Base-by-base conservation (phyloP, 2,329 filamentous ascomycete species). In the Ilyonectria destructans region DNA sequence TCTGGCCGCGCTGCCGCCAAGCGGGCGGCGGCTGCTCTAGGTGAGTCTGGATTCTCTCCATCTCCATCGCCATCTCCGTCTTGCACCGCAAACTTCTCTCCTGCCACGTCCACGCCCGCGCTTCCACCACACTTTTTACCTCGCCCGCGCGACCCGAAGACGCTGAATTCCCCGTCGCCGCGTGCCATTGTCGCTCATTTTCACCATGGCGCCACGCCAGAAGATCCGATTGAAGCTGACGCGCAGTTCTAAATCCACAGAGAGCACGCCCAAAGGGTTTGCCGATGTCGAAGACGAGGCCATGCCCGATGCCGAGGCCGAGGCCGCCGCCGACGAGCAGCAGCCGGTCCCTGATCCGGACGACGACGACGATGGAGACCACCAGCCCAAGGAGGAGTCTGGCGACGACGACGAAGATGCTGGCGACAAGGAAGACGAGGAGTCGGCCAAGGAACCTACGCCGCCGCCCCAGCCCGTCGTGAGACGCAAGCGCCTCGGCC, bases 401-500 rank as follows among this genome's bases (percentile, higher is more conserved):
- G 85, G 84, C 45, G 82, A 81, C 51, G 80, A 80, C 5, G 80
- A 79, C 49, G 78, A 78, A 31, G 75, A 80, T 5, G 76, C 74
- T 6, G 73, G 80, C 51, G 81, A 80, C 68, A 80, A 80, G 23
- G 81, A 81, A 8, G 82, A 76, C 19, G 84, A 85, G 21, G 83
- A 83, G 56, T 85, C 83, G 2, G 80, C 77, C 43, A 88, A 89
- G 75, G 85, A 88, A 12, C 85, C 87, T 1, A 84, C 86, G 0
- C 87, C 88, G 21, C 85, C 85, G 1, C 90, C 90, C 29, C 89
- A 86, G 55, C 87, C 88, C 26, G 87, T 92, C 52, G 87, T 94
- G 67, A 90, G 93, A 61, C 89, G 92, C 77, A 93, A 93, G 81
- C 91, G 94, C 59, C 87, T 95, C n/a, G 95, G 95, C 21, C 90